phyloP scores from a whole-genome alignment of 805 yeast genomes.

The Saccharomyces jurei region DNA sequence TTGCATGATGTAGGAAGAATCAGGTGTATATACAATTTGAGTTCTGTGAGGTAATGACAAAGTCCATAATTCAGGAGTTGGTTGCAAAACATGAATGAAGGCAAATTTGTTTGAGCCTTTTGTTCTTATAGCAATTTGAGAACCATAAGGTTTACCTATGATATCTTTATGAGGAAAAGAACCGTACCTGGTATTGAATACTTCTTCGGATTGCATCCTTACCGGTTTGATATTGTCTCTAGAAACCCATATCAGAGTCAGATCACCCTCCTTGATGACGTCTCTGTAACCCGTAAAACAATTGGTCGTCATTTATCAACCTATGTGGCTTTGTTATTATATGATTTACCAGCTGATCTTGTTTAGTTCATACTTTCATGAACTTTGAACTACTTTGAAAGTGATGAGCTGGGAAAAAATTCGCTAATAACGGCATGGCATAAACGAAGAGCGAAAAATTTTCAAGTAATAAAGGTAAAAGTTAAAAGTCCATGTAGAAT shows the following conservation, averaged over 20 bases:
- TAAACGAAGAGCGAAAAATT: background rate
- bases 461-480: background rate
- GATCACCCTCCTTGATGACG: constrained; percentile 73
- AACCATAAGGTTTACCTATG: constrained; percentile 76
- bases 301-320: constrained; percentile 13
- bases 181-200: constrained; percentile 82
- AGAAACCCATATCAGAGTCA: constrained; percentile 79
- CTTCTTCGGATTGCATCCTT: constrained; percentile 47
- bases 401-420: background rate
- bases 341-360: background rate
- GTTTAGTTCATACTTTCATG: background rate
- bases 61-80: constrained; percentile 95
- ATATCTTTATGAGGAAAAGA: constrained; percentile 75
- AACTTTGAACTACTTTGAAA: background rate
- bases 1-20: constrained; percentile 83
- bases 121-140: constrained; percentile 66
- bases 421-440: background rate
- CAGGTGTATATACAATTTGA: constrained; percentile 95
- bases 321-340: background rate
- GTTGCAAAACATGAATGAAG: constrained; percentile 79
- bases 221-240: constrained; percentile 75
- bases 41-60: constrained; percentile 94
- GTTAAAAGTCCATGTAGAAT: background rate
- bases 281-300: constrained; percentile 52
- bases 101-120: constrained; percentile 54